Evolutionary conservation across 768 basidiomycete species (phyloP), one percentile per base, ranked within the genome.

Genomic region (Mycena kentingensis): DNA sequence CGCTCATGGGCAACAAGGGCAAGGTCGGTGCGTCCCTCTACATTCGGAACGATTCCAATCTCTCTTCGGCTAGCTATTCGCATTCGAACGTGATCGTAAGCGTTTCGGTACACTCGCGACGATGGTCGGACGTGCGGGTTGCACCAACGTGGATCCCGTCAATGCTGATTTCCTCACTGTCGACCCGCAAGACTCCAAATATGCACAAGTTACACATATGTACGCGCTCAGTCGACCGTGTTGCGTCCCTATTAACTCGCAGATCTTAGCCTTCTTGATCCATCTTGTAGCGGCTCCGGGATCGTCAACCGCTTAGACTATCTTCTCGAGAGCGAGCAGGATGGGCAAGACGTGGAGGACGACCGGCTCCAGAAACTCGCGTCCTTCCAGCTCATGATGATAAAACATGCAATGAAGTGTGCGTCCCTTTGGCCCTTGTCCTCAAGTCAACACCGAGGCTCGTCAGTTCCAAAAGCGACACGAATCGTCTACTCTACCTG

Each of bases 401-500:
- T 98, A 61, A 83, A 81, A 65, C 97, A 98, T 65, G 96, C 97
- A 16, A 94, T 99, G 88, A 87, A 85, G 70, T 98, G 94, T 94
- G 65, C 63, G 81, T 65, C 18, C 10, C 46, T 36, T 36, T 48
- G 49, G 49, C 48, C 29, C 27, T 21, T 8, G 39, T 25, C 11
- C 26, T 56, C 47, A 53, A 48, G 22, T 50, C 44, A 55, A 44
- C 24, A 29, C 35, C 34, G 16, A 52, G 41, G 22, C 8, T 34
- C 31, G 37, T 18, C 58, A 96, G 93, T 95, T 69, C 86, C 91
- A 2, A 76, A 77, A 34, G 90, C 85, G 29, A 70, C 77, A 52
- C 84, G 81, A 61, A 92, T 99, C 61, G 94, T 94, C 24, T 98
- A 99, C 69, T 98, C 95, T 21, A 99, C 97, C n/a, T 99, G 96